These are phyloP conservation scores for Calonectria henricotiae DNA, from an alignment of 2,329 filamentous ascomycete genomes.

Conservation along the genomic window DNA sequence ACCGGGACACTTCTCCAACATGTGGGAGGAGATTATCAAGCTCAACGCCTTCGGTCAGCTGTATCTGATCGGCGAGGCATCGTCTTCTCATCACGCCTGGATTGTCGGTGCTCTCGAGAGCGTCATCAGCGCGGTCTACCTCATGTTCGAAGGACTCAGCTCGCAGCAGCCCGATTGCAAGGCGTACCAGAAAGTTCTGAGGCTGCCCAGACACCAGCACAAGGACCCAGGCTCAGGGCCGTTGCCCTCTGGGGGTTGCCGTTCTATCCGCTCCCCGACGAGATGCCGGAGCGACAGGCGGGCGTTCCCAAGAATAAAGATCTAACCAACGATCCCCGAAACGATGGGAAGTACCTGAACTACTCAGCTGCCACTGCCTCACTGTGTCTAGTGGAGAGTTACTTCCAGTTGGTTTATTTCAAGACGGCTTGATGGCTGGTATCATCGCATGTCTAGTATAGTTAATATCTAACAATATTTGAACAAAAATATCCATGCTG, in stretches of 20 bases:
- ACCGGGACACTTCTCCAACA: constrained; percentile 44
- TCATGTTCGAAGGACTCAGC: constrained; percentile 35
- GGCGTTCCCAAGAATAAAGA: not conserved
- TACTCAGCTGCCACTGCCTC: constrained; percentile 22
- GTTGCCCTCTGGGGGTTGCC: constrained; percentile 25
- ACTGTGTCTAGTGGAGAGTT: constrained; percentile 32
- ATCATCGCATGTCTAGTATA: too few species aligned
- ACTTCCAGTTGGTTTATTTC: constrained; percentile 26
- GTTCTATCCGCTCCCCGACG: constrained; percentile 34
- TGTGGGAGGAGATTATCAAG: constrained; percentile 49
- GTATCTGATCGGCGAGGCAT: constrained; percentile 45
- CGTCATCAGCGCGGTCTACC: constrained; percentile 41
- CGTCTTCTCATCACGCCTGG: constrained; percentile 47
- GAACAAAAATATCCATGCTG: too few species aligned
- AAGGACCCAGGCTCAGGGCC: not conserved
- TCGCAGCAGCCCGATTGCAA: not conserved
- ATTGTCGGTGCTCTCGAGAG: constrained; percentile 46
- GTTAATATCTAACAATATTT: too few species aligned
- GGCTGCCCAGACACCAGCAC: not conserved
- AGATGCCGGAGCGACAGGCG: constrained; percentile 27
- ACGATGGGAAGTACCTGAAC: not conserved
- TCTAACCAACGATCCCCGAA: not conserved
- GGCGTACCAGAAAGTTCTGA: constrained; percentile 2
- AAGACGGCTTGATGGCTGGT: not conserved
- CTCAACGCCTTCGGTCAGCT: constrained; percentile 46